phyloP scores from a whole-genome alignment of 345 rosid species.

The Psidium friedrichsthalianum region DNA sequence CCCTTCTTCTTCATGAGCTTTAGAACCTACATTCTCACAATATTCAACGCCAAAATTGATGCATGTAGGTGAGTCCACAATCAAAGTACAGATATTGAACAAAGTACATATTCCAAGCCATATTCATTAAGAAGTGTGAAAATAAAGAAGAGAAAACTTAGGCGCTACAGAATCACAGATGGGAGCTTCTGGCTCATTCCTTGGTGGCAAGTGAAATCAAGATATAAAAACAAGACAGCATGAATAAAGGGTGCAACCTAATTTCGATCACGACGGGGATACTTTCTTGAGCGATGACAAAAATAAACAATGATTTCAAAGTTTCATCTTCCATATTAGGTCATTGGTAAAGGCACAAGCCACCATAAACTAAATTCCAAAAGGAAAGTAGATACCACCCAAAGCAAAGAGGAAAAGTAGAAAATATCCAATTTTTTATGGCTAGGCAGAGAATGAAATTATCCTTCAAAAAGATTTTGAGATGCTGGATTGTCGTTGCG shows the following conservation, averaged over 20 bases:
- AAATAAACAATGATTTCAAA: background rate
- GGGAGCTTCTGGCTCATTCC: background rate
- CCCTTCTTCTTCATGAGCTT: constrained; percentile 99
- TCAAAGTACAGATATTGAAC: background rate
- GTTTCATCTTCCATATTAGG: background rate
- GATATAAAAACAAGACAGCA: background rate
- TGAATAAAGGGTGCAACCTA: background rate
- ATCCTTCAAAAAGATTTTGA: background rate
- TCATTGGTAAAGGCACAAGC: background rate
- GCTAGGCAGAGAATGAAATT: background rate
- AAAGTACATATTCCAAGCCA: background rate
- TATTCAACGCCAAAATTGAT: background rate
- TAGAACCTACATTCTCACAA: constrained; percentile 42
- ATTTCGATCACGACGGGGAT: background rate
- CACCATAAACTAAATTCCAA: background rate
- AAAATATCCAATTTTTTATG: background rate
- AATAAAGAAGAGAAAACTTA: background rate
- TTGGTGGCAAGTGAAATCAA: background rate
- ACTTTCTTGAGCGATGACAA: background rate
- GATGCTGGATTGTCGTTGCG: background rate
- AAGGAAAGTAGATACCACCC: background rate
- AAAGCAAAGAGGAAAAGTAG: background rate
- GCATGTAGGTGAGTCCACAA: background rate
- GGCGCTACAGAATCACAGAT: background rate
- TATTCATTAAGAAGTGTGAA: background rate